These are phyloP conservation scores for Diplodia mutila DNA, from an alignment of 2,329 filamentous ascomycete genomes.

Conservation along the genomic window DNA sequence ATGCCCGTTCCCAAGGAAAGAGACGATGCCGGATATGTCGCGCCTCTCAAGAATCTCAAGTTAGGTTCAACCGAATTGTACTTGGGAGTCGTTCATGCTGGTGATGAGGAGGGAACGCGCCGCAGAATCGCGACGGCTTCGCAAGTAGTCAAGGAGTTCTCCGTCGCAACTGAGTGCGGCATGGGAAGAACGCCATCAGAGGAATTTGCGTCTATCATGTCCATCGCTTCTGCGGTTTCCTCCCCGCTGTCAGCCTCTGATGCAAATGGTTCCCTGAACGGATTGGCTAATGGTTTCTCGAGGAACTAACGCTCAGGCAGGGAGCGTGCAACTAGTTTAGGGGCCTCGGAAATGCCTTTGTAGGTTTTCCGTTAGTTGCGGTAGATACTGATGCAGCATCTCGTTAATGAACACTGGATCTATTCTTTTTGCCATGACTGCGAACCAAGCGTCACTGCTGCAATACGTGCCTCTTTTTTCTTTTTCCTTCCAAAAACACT, in stretches of 20 bases:
- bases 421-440: not conserved
- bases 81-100: conserved; percentile 21
- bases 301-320: not conserved
- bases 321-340: not conserved
- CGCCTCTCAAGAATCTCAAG: conserved; percentile 15
- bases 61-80: conserved; percentile 23
- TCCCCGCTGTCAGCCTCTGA: not conserved
- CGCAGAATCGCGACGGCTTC: conserved; percentile 21
- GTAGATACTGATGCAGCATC: not conserved
- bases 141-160: conserved; percentile 10
- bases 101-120: conserved; percentile 22
- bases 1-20: conserved; percentile 38
- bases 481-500: not conserved
- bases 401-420: not conserved
- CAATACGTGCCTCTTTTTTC: not conserved
- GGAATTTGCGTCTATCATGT: conserved; percentile 35
- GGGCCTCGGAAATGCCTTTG: not conserved
- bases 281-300: not conserved
- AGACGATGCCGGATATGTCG: conserved; percentile 19
- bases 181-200: conserved; percentile 41
- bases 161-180: conserved; percentile 32
- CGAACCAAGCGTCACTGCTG: not conserved
- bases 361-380: not conserved
- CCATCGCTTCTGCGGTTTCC: conserved; percentile 28
- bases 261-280: not conserved